Evolutionary conservation across 1,284 basidiomycete species (phyloP).

Genomic region (Ceratobasidium sp.): DNA sequence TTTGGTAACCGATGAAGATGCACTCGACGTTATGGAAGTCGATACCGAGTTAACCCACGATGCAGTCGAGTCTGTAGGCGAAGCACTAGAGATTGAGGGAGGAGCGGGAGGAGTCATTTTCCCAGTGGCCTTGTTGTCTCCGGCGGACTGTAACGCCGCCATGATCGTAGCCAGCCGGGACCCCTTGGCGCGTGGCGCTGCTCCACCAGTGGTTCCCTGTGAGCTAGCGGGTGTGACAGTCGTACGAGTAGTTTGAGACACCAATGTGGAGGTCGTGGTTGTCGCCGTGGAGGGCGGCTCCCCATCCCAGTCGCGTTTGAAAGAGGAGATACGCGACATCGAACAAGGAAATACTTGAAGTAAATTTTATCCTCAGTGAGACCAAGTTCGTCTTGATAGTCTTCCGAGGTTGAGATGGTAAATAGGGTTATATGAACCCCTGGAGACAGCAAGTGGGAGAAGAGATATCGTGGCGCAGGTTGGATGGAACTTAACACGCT

Average conservation of each 20-base stretch:
- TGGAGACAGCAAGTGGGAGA: too few species aligned
- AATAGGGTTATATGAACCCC: too few species aligned
- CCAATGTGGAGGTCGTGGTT: background rate
- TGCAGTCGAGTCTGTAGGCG: background rate
- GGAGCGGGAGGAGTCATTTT: conserved; percentile 1
- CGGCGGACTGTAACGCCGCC: conserved; percentile 15
- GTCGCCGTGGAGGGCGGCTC: conserved; percentile 8
- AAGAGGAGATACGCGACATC: conserved; percentile 33
- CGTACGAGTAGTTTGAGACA: background rate
- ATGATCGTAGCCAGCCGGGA: conserved; percentile 28
- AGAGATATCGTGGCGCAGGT: too few species aligned
- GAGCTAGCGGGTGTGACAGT: background rate
- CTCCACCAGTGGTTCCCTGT: background rate
- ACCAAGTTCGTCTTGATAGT: too few species aligned
- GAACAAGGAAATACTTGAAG: too few species aligned
- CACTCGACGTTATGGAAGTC: background rate
- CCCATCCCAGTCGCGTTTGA: conserved; percentile 34
- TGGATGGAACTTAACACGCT: too few species aligned
- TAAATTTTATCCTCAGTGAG: too few species aligned
- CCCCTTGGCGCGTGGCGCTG: background rate
- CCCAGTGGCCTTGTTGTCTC: conserved; percentile 29
- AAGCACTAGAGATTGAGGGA: background rate
- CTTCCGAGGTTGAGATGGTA: too few species aligned
- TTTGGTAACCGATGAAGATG: conserved; percentile 4
- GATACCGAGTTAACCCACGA: conserved; percentile 10